Evolutionary conservation across 768 basidiomycete genomes (phyloP).

Genomic region (Mycena capillaripes): DNA sequence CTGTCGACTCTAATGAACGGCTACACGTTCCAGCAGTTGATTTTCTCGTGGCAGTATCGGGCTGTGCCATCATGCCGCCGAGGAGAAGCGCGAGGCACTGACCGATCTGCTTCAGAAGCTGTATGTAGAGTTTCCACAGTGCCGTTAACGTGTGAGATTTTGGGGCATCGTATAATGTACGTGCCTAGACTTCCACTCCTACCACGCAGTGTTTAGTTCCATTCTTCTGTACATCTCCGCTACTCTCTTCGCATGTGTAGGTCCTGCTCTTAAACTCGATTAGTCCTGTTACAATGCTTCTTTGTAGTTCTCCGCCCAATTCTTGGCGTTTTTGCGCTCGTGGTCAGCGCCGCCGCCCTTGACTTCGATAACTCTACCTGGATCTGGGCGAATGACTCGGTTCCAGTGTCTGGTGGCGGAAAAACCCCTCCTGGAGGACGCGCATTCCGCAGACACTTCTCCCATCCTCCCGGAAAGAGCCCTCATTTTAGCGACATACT

Average conservation of each 20-base stretch:
- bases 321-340: neutral
- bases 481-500: slow-evolving; percentile 46
- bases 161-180: too few relatives aligned
- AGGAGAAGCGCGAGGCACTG: too few relatives aligned
- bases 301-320: neutral
- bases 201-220: neutral
- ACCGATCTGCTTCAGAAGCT: neutral
- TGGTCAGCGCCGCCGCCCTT: neutral
- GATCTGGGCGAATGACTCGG: slow-evolving; percentile 47
- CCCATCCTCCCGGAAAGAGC: slow-evolving; percentile 39
- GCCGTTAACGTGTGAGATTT: neutral
- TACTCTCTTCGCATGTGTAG: neutral
- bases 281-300: neutral
- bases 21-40: too few relatives aligned
- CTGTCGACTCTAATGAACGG: too few relatives aligned
- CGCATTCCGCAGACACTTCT: slow-evolving; percentile 48
- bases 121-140: neutral
- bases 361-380: slow-evolving; percentile 32
- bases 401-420: slow-evolving; percentile 33
- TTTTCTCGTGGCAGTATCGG: too few relatives aligned
- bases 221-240: neutral
- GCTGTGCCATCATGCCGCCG: too few relatives aligned
- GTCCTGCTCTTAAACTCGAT: neutral
- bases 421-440: slow-evolving; percentile 38
- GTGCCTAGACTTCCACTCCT: neutral